phyloP scores from a whole-genome alignment of 2,329 filamentous ascomycete species.

The Thelonectria rubi region DNA sequence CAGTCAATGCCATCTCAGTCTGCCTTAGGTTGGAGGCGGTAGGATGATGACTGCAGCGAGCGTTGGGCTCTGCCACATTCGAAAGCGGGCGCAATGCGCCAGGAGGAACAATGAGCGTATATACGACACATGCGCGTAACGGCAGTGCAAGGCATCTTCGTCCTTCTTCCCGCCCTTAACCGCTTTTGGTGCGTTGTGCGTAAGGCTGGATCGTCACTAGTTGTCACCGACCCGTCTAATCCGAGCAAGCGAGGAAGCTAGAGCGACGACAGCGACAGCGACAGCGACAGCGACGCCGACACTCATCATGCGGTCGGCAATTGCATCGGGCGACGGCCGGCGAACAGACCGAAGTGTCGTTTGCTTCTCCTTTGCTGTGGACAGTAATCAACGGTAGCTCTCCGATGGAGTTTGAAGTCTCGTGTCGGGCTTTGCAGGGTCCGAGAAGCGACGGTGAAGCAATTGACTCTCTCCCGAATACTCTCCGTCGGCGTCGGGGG shows the following conservation, averaged over 20 bases:
- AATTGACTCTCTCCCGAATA: not conserved
- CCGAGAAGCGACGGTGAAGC: not conserved
- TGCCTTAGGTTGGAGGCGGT: not conserved
- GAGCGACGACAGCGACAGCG: not conserved
- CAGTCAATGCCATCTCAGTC: not conserved
- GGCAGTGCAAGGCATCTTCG: not conserved
- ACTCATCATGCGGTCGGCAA: not conserved
- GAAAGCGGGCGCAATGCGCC: too few species aligned
- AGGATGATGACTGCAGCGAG: not conserved
- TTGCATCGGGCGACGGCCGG: not conserved
- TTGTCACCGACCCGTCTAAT: not conserved
- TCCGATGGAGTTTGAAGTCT: not conserved
- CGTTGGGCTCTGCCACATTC: not conserved
- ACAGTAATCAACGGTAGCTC: not conserved
- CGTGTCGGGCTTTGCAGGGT: not conserved
- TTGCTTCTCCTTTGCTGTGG: not conserved
- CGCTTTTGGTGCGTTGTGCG: not conserved
- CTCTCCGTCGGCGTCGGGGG: not conserved
- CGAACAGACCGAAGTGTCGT: not conserved
- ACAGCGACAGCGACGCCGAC: not conserved
- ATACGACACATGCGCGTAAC: not conserved
- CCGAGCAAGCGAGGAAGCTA: not conserved
- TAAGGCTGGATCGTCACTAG: constrained; percentile 3
- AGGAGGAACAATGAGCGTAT: too few species aligned
- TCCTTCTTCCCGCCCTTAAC: not conserved